phyloP scores from a whole-genome alignment of 176 grass and related monocot species.

The Leersia perrieri region DNA sequence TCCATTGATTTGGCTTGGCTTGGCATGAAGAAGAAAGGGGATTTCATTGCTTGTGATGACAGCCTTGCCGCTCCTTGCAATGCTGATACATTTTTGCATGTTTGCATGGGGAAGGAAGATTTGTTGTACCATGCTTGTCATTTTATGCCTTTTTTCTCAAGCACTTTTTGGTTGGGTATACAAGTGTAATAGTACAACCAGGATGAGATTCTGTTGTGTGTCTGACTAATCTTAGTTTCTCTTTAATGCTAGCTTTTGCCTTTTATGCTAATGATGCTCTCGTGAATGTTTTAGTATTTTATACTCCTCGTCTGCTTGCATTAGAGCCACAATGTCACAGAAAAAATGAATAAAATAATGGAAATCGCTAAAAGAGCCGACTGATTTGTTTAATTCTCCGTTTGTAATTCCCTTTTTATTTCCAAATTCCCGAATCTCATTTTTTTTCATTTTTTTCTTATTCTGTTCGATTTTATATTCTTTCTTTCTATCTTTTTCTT shows the following conservation, averaged over 20 bases:
- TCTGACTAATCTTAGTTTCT: neutral
- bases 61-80: constrained; percentile 20
- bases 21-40: neutral
- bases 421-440: neutral
- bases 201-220: neutral
- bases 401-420: neutral
- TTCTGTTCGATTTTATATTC: neutral
- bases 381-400: too few relatives aligned
- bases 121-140: constrained; percentile 25
- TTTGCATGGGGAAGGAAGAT: constrained; percentile 3
- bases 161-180: neutral
- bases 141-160: neutral
- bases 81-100: neutral
- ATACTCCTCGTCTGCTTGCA: too few relatives aligned
- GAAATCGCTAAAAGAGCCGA: too few relatives aligned
- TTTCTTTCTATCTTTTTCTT: neutral
- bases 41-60: constrained; percentile 7
- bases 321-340: too few relatives aligned
- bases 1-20: neutral
- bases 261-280: too few relatives aligned
- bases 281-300: too few relatives aligned
- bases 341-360: too few relatives aligned
- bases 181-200: neutral
- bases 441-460: neutral
- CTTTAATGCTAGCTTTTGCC: too few relatives aligned